A percentile compares a stretch with the other conserved stretches of the same genome.
phyloP scores from a whole-genome alignment of 176 grass and related monocot species.

The Ensete ventricosum region DNA sequence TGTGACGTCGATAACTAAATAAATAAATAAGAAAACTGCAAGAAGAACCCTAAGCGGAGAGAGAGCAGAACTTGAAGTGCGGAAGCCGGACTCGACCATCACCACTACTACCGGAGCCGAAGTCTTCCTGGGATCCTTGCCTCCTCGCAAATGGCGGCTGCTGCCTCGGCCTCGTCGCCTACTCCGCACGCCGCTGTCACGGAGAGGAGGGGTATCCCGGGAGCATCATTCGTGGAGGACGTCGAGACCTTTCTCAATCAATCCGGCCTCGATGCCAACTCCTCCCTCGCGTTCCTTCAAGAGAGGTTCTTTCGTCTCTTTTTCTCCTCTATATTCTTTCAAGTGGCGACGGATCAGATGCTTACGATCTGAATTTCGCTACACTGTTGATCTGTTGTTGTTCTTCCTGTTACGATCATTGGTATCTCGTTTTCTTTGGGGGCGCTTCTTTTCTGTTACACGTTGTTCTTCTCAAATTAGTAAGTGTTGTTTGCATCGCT shows the following conservation, averaged over 20 bases:
- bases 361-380: neutral
- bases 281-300: constrained; percentile 86
- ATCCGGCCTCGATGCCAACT: constrained; percentile 80
- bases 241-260: constrained; percentile 80
- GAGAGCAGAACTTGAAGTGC: neutral
- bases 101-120: neutral
- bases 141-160: constrained; percentile 2
- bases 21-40: neutral
- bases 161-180: constrained; percentile 19
- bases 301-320: constrained; percentile 41
- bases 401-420: too few species aligned
- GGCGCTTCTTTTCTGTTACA: too few species aligned
- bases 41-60: neutral
- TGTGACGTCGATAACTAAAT: too few species aligned
- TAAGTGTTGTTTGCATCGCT: too few species aligned
- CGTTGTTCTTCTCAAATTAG: too few species aligned
- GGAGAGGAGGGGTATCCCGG: constrained; percentile 73
- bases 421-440: too few species aligned
- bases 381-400: neutral
- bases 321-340: neutral
- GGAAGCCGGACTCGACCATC: neutral
- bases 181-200: constrained; percentile 17
- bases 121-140: neutral
- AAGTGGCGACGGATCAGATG: neutral
- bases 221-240: constrained; percentile 83